phyloP scores from a whole-genome alignment of 2,329 filamentous ascomycete genomes.

The Ophiostoma novo-ulmi region DNA sequence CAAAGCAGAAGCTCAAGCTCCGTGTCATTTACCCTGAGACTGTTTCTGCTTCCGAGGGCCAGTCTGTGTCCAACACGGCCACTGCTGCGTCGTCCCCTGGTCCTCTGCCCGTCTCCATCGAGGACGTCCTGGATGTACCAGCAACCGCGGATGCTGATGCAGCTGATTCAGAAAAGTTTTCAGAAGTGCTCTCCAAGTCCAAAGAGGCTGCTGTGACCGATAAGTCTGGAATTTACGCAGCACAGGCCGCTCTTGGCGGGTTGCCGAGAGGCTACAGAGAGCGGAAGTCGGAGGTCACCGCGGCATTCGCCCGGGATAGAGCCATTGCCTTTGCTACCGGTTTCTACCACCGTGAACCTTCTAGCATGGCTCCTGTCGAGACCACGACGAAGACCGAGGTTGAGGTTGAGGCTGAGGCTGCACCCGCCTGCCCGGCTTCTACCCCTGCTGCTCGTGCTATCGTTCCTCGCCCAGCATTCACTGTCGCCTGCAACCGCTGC shows the following conservation, averaged over 20 bases:
- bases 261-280: background rate
- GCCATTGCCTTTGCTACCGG: too few species aligned
- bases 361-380: background rate
- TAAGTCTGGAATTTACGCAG: too few species aligned
- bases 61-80: background rate
- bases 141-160: background rate
- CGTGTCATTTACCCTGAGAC: conserved; percentile 50
- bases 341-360: too few species aligned
- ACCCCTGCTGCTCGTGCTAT: background rate
- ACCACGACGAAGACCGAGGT: background rate
- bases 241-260: too few species aligned
- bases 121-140: conserved; percentile 44
- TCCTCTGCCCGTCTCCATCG: conserved; percentile 40
- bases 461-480: conserved; percentile 46
- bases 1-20: conserved; percentile 94
- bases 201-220: too few species aligned
- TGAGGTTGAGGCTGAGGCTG: background rate
- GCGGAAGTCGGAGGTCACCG: too few species aligned
- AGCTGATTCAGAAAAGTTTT: too few species aligned
- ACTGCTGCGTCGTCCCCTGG: conserved; percentile 18
- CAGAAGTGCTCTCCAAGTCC: too few species aligned
- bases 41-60: background rate
- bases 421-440: background rate
- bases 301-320: too few species aligned
- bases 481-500: conserved; percentile 92